These are phyloP conservation scores for Flammula alnicola DNA, from an alignment of 1,284 basidiomycete genomes.

Conservation along the genomic window DNA sequence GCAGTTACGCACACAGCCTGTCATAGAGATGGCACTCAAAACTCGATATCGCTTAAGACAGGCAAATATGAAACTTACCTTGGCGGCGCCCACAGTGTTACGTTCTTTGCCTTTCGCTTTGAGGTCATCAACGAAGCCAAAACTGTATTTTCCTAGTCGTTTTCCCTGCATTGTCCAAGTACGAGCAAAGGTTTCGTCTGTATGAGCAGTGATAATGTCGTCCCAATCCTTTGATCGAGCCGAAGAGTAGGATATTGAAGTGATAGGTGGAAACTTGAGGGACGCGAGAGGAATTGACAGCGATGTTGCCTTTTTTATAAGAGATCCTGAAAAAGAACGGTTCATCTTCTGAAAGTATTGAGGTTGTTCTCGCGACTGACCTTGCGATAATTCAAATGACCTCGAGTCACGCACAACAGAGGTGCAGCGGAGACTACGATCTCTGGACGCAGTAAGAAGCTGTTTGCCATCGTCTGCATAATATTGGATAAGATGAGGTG, in stretches of 20 bases:
- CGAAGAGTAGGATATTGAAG: slow-evolving; percentile 79
- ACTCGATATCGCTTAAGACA: background rate
- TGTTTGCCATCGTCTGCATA: slow-evolving; percentile 98
- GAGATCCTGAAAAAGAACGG: slow-evolving; percentile 52
- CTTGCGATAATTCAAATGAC: slow-evolving; percentile 95
- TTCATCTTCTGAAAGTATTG: slow-evolving; percentile 6
- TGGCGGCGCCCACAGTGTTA: slow-evolving; percentile 57
- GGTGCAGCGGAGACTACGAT: slow-evolving; percentile 88
- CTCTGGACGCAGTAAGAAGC: slow-evolving; percentile 85
- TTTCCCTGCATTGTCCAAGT: slow-evolving; percentile 90
- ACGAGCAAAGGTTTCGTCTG: slow-evolving; percentile 78
- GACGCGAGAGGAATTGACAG: slow-evolving; percentile 81
- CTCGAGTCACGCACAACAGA: slow-evolving; percentile 94
- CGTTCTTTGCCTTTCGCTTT: slow-evolving; percentile 55
- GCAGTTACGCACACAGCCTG: slow-evolving; percentile 90
- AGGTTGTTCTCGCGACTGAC: slow-evolving; percentile 39
- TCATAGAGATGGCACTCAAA: slow-evolving; percentile 1
- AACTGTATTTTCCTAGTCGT: slow-evolving; percentile 76
- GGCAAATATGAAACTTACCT: slow-evolving; percentile 45
- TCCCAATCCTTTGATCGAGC: slow-evolving; percentile 96
- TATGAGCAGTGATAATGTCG: slow-evolving; percentile 90
- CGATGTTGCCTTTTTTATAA: slow-evolving; percentile 84
- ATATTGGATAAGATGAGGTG: slow-evolving; percentile 92
- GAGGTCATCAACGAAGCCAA: slow-evolving; percentile 50
- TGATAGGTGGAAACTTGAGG: slow-evolving; percentile 83